Evolutionary conservation across 495 filamentous ascomycete genomes (phyloP).

Genomic region (Aspergillus indologenus): DNA sequence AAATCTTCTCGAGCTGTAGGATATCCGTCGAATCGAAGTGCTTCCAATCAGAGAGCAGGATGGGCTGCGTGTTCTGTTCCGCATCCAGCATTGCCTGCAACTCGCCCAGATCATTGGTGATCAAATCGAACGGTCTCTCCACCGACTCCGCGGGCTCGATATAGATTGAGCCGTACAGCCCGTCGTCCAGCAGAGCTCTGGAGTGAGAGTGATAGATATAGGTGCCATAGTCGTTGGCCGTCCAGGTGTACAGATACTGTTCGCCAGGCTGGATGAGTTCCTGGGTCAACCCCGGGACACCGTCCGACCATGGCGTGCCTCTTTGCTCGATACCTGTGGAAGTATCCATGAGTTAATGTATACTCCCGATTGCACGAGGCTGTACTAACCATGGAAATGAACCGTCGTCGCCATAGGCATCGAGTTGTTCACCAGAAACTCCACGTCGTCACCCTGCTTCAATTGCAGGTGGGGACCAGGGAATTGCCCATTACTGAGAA

Average conservation of each 20-base stretch:
- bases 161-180: slow-evolving; percentile 52
- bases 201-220: slow-evolving; percentile 53
- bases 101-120: slow-evolving; percentile 36
- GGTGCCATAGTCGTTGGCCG: slow-evolving; percentile 26
- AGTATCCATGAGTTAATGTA: neutral
- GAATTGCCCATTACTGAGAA: slow-evolving; percentile 59
- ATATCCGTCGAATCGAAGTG: slow-evolving; percentile 47
- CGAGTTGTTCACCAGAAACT: slow-evolving; percentile 56
- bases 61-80: slow-evolving; percentile 38
- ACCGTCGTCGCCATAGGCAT: slow-evolving; percentile 52
- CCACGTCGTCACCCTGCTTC: slow-evolving; percentile 60
- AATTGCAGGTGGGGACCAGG: slow-evolving; percentile 57
- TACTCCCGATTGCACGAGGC: neutral
- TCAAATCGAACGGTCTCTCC: slow-evolving; percentile 44
- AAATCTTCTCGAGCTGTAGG: slow-evolving; percentile 32
- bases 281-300: slow-evolving; percentile 52
- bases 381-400: slow-evolving; percentile 48
- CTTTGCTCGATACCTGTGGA: slow-evolving; percentile 35
- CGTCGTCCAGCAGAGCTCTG: slow-evolving; percentile 52
- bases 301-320: slow-evolving; percentile 50
- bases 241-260: slow-evolving; percentile 51
- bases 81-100: slow-evolving; percentile 46
- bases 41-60: slow-evolving; percentile 55
- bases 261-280: slow-evolving; percentile 40
- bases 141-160: slow-evolving; percentile 33